Conservation (phyloP, 2,329 filamentous ascomycete species). For the Ophiostoma piceae region DNA sequence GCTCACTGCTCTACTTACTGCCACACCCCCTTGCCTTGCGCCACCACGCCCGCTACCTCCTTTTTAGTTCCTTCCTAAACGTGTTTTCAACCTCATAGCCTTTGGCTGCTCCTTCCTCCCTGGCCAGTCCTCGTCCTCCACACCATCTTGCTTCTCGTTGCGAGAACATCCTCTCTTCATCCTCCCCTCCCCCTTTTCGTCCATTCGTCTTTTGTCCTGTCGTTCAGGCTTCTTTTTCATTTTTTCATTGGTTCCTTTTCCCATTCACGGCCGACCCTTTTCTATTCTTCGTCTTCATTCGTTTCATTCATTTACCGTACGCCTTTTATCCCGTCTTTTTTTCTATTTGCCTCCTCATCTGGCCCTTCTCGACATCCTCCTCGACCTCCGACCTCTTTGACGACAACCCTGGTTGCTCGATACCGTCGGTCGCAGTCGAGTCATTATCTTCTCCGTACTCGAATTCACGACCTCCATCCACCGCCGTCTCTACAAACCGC, state of each 20-base stretch:
- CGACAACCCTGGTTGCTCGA: not conserved
- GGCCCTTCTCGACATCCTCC: not conserved
- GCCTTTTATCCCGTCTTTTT: slow-evolving; percentile 3
- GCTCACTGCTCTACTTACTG: not conserved
- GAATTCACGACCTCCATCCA: not conserved
- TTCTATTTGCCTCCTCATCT: not conserved
- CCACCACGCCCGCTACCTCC: slow-evolving; percentile 22
- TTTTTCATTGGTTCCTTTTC: slow-evolving; percentile 14
- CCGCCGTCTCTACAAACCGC: not conserved
- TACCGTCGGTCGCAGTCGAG: not conserved
- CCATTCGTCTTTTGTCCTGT: not conserved
- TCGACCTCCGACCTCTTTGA: not conserved
- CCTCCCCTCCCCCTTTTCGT: slow-evolving; percentile 15
- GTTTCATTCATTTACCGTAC: not conserved
- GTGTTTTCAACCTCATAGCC: slow-evolving; percentile 24
- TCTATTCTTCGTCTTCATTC: slow-evolving; percentile 9
- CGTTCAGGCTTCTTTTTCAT: slow-evolving; percentile 15
- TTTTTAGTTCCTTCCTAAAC: slow-evolving; percentile 23
- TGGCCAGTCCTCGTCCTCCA: slow-evolving; percentile 4
- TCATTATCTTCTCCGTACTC: not conserved
- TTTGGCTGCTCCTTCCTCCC: slow-evolving; percentile 13
- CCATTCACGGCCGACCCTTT: slow-evolving; percentile 11
- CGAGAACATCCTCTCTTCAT: slow-evolving; percentile 18
- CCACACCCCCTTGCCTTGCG: slow-evolving; percentile 19
- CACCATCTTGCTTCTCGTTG: slow-evolving; percentile 16